Evolutionary conservation across 139 green algal genomes (phyloP), one percentile per base, ranked within the genome.

Genomic region (Zygnema cylindricum): DNA sequence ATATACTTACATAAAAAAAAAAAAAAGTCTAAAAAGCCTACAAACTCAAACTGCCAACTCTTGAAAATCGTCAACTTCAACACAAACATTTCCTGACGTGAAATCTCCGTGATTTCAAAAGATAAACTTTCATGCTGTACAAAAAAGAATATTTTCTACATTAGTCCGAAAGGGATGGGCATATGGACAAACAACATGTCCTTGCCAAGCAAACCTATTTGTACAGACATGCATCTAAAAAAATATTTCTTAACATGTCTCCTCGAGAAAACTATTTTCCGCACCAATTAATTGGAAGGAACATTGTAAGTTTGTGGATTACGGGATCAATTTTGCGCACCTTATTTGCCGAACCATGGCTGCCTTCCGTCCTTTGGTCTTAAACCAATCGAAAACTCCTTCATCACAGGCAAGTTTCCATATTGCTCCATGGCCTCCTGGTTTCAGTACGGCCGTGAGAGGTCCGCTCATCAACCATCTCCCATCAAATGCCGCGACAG

Each of bases 351-450:
- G 94, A 40, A 98, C 92, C 1, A 98, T 86, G 0, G 94, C 95
- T 0, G 95, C 95, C 85, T 93, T 86, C 1, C 95, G 87, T 7
- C 92, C 90, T 43, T 93, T 88, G 39, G 55, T 32, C 25, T 55
- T 57, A 36, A 93, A 76, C 92, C 92, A 94, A 16, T 89, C 78
- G 39, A 94, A 87, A 2, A 94, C 86, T 36, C 89, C 97, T 81
- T 96, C 86, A 90, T 99, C 97, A 25, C 93, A 90, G 95, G 98
- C 98, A 22, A 99, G 95, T 94, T 99, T 99, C 97, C 97, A 99
- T 82, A 99, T 98, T 43, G 96, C 97, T 16, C 97, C 97, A 89
- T 99, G 97, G 7, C 97, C 97, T 33, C 97, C 97, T 1, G 97
- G 97, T 92, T 98, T 98, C 87, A 98, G 93, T 88, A 98, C 93